Percentiles rank a stretch among this genome's conserved stretches.
Conservation (phyloP, 176 grass and related monocot species). For the maize (Zea mays) region DNA sequence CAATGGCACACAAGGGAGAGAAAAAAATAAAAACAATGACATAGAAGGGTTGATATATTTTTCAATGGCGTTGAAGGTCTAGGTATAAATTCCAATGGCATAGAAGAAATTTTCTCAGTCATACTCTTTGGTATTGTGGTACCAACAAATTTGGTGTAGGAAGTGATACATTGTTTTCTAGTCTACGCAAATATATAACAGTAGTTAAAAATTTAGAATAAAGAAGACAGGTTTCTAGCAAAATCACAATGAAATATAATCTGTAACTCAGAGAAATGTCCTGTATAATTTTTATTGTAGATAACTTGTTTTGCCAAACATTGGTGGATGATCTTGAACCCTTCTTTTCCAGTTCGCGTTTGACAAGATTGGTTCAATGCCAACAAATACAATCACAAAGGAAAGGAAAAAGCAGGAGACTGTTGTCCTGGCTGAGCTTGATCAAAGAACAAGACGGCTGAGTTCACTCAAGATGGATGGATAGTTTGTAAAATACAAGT, state of each 20-base stretch:
- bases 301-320: neutral
- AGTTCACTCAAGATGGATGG: constrained; percentile 80
- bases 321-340: neutral
- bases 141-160: neutral
- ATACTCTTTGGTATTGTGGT: neutral
- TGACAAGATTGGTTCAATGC: constrained; percentile 94
- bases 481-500: constrained; percentile 25
- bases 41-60: neutral
- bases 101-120: neutral
- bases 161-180: neutral
- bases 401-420: constrained; percentile 94
- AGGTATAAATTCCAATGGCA: neutral
- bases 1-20: neutral
- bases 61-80: neutral
- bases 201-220: neutral
- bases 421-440: constrained; percentile 90
- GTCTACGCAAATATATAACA: neutral
- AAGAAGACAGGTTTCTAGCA: neutral
- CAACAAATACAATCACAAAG: constrained; percentile 83
- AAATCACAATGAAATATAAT: neutral
- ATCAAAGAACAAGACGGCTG: constrained; percentile 78
- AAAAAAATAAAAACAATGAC: neutral
- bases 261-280: neutral
- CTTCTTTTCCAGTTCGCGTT: constrained; percentile 69
- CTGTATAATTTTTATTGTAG: neutral